Evolutionary conservation across 352 stramenopile species (phyloP), one percentile per base, ranked within the genome.

Genomic region (Phytophthora sp.): DNA sequence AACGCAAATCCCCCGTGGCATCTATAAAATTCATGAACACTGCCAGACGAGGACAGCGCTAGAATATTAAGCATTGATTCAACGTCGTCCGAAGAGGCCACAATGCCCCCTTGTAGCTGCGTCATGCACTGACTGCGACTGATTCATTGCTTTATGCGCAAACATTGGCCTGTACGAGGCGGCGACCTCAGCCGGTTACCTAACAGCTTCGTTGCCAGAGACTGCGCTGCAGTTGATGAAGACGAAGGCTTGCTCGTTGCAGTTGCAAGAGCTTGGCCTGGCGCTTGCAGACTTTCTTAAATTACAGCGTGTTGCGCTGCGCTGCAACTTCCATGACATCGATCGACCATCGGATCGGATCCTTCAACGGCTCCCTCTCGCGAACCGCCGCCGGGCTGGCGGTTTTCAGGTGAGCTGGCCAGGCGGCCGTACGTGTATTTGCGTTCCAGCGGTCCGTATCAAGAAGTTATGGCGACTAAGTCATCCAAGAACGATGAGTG

Each of bases 401-500:
- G 50, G 64, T 72, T 67, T 45, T 72, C 38, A 27, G 0, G n/a
- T n/a, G n/a, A n/a, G n/a, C n/a, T n/a, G n/a, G n/a, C n/a, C n/a
- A n/a, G n/a, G n/a, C n/a, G n/a, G n/a, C n/a, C n/a, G n/a, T n/a
- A n/a, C n/a, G n/a, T n/a, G n/a, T n/a, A n/a, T n/a, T n/a, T n/a
- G n/a, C n/a, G n/a, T n/a, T n/a, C n/a, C n/a, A n/a, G n/a, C n/a
- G n/a, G n/a, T n/a, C n/a, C n/a, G n/a, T n/a, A n/a, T n/a, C n/a
- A n/a, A n/a, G n/a, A n/a, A 26, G 46, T 33, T 24, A 86, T 81
- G 71, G 69, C 73, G 46, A 71, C 66, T 7, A 80, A 84, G 58
- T 49, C 64, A 9, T 68, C 77, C 56, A 93, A 93, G 71, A 84
- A 77, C 47, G 86, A 93, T 69, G 97, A 99, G 64, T 97, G 90